Conservation (phyloP, 2,329 filamentous ascomycete genomes). For the Colletotrichum tropicicola region DNA sequence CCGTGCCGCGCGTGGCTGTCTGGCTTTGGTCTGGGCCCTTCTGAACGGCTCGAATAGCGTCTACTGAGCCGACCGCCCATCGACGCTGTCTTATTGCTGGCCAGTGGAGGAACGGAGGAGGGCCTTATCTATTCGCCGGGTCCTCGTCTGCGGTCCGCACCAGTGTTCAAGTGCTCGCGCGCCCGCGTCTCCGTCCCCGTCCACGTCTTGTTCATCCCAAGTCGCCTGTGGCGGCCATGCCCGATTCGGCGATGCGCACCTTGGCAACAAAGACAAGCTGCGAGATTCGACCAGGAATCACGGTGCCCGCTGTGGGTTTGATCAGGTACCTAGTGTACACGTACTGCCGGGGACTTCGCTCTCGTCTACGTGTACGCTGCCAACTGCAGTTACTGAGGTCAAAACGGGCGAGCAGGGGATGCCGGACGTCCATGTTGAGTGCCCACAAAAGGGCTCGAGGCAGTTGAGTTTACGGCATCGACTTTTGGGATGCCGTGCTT, state of each 20-base stretch:
- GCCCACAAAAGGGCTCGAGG: neutral
- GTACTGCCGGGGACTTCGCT: no score
- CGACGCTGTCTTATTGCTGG: neutral
- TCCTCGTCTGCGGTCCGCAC: neutral
- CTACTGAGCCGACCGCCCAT: neutral
- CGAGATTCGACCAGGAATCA: neutral
- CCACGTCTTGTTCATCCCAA: slow-evolving; percentile 5
- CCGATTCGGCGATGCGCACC: slow-evolving; percentile 5
- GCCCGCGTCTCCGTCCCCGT: neutral
- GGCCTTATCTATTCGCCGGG: no score
- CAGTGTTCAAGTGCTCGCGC: neutral
- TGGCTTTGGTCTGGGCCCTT: neutral
- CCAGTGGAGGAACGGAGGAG: no score
- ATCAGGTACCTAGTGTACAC: no score
- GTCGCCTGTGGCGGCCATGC: neutral
- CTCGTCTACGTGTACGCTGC: neutral
- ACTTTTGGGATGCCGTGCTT: neutral
- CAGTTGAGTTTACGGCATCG: neutral
- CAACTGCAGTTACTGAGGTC: neutral
- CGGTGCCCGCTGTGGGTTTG: neutral
- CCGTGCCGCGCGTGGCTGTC: slow-evolving; percentile 1
- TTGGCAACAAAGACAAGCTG: neutral
- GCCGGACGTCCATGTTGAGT: no score
- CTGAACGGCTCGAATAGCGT: neutral
- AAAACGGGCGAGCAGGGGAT: neutral